Base-by-base conservation (phyloP, 768 basidiomycete genomes). In the Collybiopsis confluens region DNA sequence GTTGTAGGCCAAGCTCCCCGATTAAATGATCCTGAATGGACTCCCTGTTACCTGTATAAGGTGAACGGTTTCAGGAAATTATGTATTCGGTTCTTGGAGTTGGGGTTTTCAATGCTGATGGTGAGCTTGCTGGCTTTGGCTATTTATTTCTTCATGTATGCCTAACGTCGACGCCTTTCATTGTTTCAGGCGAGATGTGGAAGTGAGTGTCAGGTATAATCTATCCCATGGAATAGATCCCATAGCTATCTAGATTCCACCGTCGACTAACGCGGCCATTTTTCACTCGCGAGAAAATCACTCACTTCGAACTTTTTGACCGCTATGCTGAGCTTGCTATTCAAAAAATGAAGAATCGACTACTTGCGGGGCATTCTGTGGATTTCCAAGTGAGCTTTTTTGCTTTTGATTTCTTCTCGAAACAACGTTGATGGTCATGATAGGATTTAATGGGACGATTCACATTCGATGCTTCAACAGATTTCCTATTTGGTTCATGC, bases 51-150 rank as follows among this genome's bases (percentile, higher is more conserved):
- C n/a, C 16, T 24, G 16, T 5, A 5, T 15, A 44, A 77, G 77
- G 77, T 21, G 62, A 72, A 54, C 65, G 65, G n/a, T 76, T 82
- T 46, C 73, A 67, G 41, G 56, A 66, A 21, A 68, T 68, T 9
- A 72, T 79, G 71, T 64, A 65, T 3, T 71, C 74, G 1, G 71
- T 86, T 15, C 66, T 86, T n/a, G 86, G 86, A 0, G 74, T 74
- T 15, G 86, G 86, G 0, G 81, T 87, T 3, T 87, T 88, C 64
- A 86, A 87, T 58, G 79, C 82, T 16, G 83, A 86, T 50, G 83
- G 84, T 76, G 59, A 56, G 71, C 50, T 28, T 36, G 4, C 30
- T 36, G 4, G 10, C 4, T n/a, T 52, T n/a, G 10, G 3, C 51
- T n/a, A n/a, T n/a, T n/a, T n/a, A n/a, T n/a, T n/a, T n/a, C n/a